Conservation (phyloP, 208 protist genomes). For the Acanthamoeba rhysodes region DNA sequence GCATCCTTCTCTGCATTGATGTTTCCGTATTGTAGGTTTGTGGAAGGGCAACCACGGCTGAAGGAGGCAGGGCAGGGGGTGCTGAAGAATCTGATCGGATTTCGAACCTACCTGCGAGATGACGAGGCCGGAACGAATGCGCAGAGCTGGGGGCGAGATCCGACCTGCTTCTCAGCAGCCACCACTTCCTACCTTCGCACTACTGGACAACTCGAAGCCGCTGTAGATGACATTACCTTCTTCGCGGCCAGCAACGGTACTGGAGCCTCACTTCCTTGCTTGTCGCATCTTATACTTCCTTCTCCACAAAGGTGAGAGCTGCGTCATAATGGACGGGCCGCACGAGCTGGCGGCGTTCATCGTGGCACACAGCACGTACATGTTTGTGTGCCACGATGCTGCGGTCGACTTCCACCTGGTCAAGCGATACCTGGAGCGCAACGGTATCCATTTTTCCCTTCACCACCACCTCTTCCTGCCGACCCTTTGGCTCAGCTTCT, state of each 20-base stretch:
- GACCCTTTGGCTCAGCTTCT: not conserved
- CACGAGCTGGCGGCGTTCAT: slow-evolving; percentile 27
- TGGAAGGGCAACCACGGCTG: not conserved
- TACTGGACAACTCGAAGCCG: not conserved
- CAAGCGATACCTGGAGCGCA: slow-evolving; percentile 19
- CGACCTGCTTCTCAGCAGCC: slow-evolving; percentile 13
- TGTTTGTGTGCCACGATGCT: slow-evolving; percentile 38
- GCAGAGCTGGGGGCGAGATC: not conserved
- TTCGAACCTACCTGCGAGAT: slow-evolving; percentile 1
- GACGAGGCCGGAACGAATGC: not conserved
- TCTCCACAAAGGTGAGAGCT: not conserved
- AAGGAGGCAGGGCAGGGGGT: not conserved
- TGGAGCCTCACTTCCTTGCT: not conserved
- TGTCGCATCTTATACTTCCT: not conserved
- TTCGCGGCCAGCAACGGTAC: slow-evolving; percentile 24
- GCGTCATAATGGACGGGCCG: not conserved
- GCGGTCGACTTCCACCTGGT: slow-evolving; percentile 53
- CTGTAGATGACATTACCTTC: not conserved
- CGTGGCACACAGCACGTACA: not conserved
- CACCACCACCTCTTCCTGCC: not conserved
- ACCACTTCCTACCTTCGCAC: slow-evolving; percentile 24
- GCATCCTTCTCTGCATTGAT: not conserved
- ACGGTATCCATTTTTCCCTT: not conserved
- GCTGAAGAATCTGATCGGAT: slow-evolving; percentile 25
- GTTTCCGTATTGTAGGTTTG: not conserved